Base-by-base conservation (phyloP, 2,329 filamentous ascomycete species). In the Penicillium vulpinum region DNA sequence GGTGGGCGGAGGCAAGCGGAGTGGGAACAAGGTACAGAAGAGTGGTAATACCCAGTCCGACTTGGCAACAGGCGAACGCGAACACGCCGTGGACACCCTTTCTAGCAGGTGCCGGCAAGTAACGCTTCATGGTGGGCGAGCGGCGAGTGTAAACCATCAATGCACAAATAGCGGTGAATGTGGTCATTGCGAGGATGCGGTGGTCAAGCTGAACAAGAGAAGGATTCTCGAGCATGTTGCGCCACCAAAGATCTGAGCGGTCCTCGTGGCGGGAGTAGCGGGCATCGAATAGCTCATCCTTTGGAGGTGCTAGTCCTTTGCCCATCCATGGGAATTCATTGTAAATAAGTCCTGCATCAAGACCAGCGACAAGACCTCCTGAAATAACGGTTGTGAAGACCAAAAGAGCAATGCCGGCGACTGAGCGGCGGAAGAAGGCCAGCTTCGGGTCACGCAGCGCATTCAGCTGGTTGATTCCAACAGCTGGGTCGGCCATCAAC, bases 241-340 rank as follows among this genome's bases (percentile, higher is more conserved):
- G 88, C 94, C 94, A 99, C 86, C 89, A 92, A 18, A 97, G 80
- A 70, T 99, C 95, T 13, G 87, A 88, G 40, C 84, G 80, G 72
- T 96, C 91, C 39, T 88, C 81, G 56, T 83, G 85, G 68, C 92
- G 89, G 56, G 87, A 88, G 83, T 97, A 97, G 78, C 91, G 95
- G 36, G 84, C 80, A 69, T 93, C 88, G 75, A 91, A 92, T 31
- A 97, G 86, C 78, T 97, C 93, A 10, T 85, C 82, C 69, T 83
- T 85, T 0, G 93, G 93, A 1, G 93, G 93, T 0, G 91, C 83
- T 22, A 96, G 79, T 11, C 92, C 91, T 4, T 85, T 76, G 9
- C 94, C 94, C 94, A 99, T 99, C 76, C 85, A 90, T 7, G 94
- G 94, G 74, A 99, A 97, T 75, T 99, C 92, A 74, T 99, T 99